A percentile compares a stretch with the other conserved stretches of the same genome.
These are phyloP conservation scores for Corymbia calophylla DNA, from an alignment of 441 rosid genomes.

Conservation along the genomic window DNA sequence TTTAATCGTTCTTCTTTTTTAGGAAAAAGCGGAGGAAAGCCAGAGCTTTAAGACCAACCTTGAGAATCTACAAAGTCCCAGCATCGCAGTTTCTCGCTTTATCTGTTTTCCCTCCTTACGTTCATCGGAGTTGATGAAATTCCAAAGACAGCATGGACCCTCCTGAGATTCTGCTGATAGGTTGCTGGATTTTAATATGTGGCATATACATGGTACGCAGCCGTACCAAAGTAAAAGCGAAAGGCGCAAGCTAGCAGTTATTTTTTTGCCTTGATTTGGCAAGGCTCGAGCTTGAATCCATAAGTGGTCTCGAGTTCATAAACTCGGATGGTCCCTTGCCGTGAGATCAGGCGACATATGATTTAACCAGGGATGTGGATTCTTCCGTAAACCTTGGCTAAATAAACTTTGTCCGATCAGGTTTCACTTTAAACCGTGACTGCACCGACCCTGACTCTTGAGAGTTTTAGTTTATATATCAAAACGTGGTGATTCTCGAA, in stretches of 20 bases:
- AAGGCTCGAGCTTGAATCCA: not conserved
- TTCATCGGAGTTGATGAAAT: not conserved
- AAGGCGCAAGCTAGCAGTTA: not conserved
- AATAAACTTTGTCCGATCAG: not conserved
- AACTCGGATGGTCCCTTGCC: not conserved
- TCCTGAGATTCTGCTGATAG: conserved; percentile 1
- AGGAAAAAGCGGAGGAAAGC: conserved; percentile 22
- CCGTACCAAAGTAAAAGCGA: conserved; percentile 10
- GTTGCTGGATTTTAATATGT: conserved; percentile 3
- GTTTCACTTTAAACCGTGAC: not conserved
- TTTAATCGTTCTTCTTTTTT: not conserved
- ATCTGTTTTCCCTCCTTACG: not conserved
- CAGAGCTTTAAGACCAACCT: conserved; percentile 37
- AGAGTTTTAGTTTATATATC: not conserved
- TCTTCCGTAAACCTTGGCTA: not conserved
- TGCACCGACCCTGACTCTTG: no score
- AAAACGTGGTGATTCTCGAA: not conserved
- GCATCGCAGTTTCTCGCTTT: not conserved
- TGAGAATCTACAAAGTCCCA: conserved; percentile 26
- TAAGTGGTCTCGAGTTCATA: not conserved
- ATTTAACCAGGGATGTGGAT: conserved; percentile 1
- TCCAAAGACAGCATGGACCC: not conserved
- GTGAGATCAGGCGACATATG: not conserved
- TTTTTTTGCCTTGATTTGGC: not conserved
- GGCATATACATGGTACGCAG: conserved; percentile 10